Conservation (phyloP, 345 rosid species). For the Cardamine resedifolia region DNA sequence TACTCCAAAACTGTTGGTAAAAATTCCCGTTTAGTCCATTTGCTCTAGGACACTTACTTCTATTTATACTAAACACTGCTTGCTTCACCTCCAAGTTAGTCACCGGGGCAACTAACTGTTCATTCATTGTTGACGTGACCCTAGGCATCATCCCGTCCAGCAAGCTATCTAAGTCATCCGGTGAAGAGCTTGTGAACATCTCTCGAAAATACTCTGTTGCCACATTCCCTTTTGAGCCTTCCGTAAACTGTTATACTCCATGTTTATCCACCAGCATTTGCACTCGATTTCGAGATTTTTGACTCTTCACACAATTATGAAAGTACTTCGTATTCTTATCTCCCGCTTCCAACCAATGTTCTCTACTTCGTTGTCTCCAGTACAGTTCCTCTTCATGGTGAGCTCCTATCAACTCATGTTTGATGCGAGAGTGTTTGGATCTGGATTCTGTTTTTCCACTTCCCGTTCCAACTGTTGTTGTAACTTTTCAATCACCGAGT, state of each 20-base stretch:
- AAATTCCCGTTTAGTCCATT: neutral
- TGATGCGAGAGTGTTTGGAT: accelerated
- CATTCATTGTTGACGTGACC: neutral
- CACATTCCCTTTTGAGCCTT: neutral
- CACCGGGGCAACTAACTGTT: neutral
- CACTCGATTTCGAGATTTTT: accelerated
- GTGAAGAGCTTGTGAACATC: neutral
- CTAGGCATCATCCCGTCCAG: no score
- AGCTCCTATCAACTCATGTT: neutral
- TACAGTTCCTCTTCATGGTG: neutral
- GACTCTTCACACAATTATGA: neutral
- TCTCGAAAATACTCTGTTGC: neutral
- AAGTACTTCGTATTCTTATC: neutral
- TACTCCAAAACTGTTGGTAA: neutral
- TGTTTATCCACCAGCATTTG: neutral
- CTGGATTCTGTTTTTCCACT: accelerated
- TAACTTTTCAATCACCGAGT: neutral
- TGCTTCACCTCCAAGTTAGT: neutral
- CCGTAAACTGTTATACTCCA: neutral
- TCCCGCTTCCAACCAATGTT: neutral
- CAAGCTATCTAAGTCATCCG: accelerated
- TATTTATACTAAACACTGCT: accelerated
- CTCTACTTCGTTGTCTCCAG: neutral
- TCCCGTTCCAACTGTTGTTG: accelerated
- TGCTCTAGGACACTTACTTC: neutral